phyloP scores from a whole-genome alignment of 495 filamentous ascomycete species.

The Halenospora varia region DNA sequence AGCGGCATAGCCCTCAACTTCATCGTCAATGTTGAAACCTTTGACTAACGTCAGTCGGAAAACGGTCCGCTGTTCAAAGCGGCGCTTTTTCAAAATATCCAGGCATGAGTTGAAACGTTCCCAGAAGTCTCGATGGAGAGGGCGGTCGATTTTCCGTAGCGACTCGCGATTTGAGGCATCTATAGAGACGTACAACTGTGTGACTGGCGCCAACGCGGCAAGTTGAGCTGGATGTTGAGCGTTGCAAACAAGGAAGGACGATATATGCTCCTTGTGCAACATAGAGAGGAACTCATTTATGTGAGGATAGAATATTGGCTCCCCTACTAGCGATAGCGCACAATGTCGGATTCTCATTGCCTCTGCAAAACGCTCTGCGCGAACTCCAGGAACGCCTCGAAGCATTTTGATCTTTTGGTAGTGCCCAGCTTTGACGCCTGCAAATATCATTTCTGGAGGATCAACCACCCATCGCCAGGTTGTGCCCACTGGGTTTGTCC shows the following conservation, averaged over 20 bases:
- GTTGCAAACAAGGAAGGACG: conserved; percentile 94
- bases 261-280: conserved; percentile 82
- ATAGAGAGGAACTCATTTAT: conserved; percentile 86
- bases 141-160: conserved; percentile 81
- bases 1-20: conserved; percentile 85
- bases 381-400: conserved; percentile 85
- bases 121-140: conserved; percentile 95
- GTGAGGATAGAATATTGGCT: conserved; percentile 96
- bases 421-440: conserved; percentile 84
- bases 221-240: conserved; percentile 96
- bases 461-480: conserved; percentile 96
- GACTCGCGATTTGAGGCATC: conserved; percentile 90
- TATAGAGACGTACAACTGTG: conserved; percentile 93
- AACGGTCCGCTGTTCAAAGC: conserved; percentile 82
- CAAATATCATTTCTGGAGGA: conserved; percentile 80
- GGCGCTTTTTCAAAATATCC: conserved; percentile 79
- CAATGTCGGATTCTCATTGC: conserved; percentile 92
- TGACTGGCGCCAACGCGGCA: conserved; percentile 73
- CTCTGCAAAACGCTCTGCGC: conserved; percentile 86
- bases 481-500: conserved; percentile 94
- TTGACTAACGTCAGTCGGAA: conserved; percentile 95
- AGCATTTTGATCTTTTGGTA: conserved; percentile 98
- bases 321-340: conserved; percentile 84
- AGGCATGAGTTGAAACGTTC: conserved; percentile 88
- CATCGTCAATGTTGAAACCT: conserved; percentile 93